phyloP scores from a whole-genome alignment of 208 protist genomes.

The Leishmania martiniquensis region DNA sequence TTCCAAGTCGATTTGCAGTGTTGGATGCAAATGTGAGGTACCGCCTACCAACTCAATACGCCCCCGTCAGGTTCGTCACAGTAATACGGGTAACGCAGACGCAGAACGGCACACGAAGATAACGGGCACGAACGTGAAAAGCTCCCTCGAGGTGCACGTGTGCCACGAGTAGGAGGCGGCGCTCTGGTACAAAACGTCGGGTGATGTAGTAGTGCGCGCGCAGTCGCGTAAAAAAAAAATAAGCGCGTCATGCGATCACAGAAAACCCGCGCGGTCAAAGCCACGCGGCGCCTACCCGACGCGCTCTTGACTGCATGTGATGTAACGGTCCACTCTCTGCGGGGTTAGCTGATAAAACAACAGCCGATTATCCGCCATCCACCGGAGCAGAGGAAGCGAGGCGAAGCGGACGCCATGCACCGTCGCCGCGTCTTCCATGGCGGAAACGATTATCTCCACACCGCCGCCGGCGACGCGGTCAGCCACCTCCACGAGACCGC shows the following conservation, averaged over 20 bases:
- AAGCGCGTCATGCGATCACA: not conserved
- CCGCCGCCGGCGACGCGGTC: conserved; percentile 32
- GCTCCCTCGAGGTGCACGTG: too few species aligned
- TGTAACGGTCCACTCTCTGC: conserved; percentile 10
- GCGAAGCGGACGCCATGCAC: conserved; percentile 13
- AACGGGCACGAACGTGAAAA: too few species aligned
- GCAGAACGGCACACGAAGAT: not conserved
- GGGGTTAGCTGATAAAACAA: conserved; percentile 33
- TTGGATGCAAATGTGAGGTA: not conserved
- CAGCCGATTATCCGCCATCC: conserved; percentile 30
- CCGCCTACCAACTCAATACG: not conserved
- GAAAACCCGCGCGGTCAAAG: not conserved
- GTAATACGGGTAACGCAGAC: not conserved
- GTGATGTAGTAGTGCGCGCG: not conserved
- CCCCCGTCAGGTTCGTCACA: not conserved
- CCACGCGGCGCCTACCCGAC: not conserved
- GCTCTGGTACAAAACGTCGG: not conserved
- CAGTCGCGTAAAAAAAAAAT: not conserved
- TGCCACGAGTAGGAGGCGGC: not conserved
- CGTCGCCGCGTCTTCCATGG: conserved; percentile 17
- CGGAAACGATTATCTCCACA: conserved; percentile 13
- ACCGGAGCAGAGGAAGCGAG: conserved; percentile 36
- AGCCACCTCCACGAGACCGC: conserved; percentile 60
- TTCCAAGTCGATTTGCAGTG: not conserved
- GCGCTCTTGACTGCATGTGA: not conserved